Evolutionary conservation across 768 basidiomycete species (phyloP).

Genomic region (Mycena latifolia): DNA sequence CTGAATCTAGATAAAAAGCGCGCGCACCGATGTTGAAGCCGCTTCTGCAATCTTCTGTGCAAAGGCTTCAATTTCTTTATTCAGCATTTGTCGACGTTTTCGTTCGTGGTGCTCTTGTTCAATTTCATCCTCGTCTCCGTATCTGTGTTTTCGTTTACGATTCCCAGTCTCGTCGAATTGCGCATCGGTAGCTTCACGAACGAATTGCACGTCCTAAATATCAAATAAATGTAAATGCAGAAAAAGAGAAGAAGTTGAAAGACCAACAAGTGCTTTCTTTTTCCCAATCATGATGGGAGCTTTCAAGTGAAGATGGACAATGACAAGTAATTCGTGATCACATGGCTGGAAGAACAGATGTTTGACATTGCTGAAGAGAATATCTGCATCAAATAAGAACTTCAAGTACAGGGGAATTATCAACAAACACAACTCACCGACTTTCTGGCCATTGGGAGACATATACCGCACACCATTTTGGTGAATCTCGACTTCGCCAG

Average conservation of each 20-base stretch:
- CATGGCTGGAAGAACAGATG: slow-evolving; percentile 99
- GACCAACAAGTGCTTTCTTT: slow-evolving; percentile 92
- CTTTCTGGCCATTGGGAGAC: slow-evolving; percentile 89
- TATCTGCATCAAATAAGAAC: slow-evolving; percentile 64
- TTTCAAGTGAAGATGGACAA: slow-evolving; percentile 93
- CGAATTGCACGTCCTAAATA: slow-evolving; percentile 94
- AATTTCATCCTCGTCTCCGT: slow-evolving; percentile 99
- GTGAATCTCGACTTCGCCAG: slow-evolving; percentile 99
- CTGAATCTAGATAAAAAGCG: background rate
- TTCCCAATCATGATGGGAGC: slow-evolving; percentile 99
- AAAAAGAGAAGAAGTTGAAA: slow-evolving; percentile 2
- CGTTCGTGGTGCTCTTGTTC: slow-evolving; percentile 99
- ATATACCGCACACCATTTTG: slow-evolving; percentile 96
- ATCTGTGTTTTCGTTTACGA: slow-evolving; percentile 95
- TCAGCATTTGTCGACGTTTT: slow-evolving; percentile 87
- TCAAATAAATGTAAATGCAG: slow-evolving; percentile 12
- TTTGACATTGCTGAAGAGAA: slow-evolving; percentile 97
- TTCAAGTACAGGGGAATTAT: background rate
- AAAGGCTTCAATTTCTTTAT: slow-evolving; percentile 95
- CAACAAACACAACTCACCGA: slow-evolving; percentile 71
- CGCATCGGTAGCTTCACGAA: slow-evolving; percentile 96
- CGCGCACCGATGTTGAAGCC: slow-evolving; percentile 76
- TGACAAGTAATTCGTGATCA: slow-evolving; percentile 94
- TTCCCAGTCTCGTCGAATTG: slow-evolving; percentile 99
- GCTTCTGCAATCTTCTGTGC: slow-evolving; percentile 94